These are phyloP conservation scores for Globisporangium spiculum DNA, from an alignment of 352 stramenopile species.

Conservation along the genomic window DNA sequence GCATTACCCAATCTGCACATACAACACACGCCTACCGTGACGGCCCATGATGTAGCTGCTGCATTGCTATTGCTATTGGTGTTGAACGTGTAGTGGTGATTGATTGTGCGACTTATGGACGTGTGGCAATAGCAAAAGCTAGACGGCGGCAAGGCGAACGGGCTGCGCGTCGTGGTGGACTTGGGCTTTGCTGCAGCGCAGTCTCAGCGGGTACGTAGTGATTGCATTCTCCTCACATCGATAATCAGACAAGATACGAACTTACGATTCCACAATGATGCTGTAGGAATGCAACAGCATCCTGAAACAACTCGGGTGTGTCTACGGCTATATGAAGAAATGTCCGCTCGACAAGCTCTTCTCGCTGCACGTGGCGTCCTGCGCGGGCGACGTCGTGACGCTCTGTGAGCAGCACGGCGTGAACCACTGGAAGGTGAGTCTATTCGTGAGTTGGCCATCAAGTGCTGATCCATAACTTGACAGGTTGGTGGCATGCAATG, in stretches of 20 bases:
- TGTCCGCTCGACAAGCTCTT: conserved; percentile 59
- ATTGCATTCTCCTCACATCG: too few species aligned
- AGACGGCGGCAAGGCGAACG: conserved; percentile 30
- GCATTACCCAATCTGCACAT: conserved; percentile 11
- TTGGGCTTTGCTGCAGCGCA: conserved; percentile 51
- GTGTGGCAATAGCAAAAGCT: conserved; percentile 62
- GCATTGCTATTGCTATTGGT: background rate
- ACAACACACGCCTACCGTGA: background rate
- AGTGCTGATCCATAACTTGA: background rate
- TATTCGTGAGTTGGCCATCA: too few species aligned
- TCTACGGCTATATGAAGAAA: conserved; percentile 76
- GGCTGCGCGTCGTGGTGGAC: conserved; percentile 66
- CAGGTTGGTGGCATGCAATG: background rate
- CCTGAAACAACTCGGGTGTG: conserved; percentile 76
- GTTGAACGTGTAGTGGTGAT: background rate
- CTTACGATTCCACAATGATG: too few species aligned
- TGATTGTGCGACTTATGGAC: background rate
- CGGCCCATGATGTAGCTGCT: background rate
- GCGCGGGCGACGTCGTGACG: conserved; percentile 23
- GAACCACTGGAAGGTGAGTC: conserved; percentile 55
- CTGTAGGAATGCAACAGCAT: conserved; percentile 73
- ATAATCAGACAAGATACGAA: too few species aligned
- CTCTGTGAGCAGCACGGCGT: conserved; percentile 45
- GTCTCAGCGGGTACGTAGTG: conserved; percentile 33
- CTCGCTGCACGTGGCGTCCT: conserved; percentile 61